These are phyloP conservation scores for Bryoerythrophyllum caledonicum DNA, from an alignment of 225 moss, liverwort and hornwort genomes.

Conservation along the genomic window DNA sequence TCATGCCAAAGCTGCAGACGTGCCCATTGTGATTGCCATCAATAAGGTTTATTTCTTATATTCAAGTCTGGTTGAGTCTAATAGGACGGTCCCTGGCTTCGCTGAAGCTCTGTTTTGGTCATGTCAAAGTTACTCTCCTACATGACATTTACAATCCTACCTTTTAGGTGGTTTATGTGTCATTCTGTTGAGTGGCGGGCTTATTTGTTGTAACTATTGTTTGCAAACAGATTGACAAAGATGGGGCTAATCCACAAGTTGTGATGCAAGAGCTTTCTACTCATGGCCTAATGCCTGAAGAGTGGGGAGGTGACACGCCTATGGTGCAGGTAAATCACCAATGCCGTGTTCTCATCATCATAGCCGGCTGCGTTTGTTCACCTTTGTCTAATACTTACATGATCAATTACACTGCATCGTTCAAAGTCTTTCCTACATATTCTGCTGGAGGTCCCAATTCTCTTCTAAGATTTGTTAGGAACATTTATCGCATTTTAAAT, in stretches of 20 bases:
- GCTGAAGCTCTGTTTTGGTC: background rate
- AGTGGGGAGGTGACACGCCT: constrained; percentile 93
- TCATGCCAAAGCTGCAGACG: constrained; percentile 93
- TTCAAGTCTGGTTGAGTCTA: background rate
- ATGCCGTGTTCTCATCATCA: background rate
- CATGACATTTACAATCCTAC: background rate
- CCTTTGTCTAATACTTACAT: constrained; percentile 5
- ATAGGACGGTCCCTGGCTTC: background rate
- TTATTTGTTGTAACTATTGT: background rate
- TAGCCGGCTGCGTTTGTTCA: constrained; percentile 1
- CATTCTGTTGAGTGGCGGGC: background rate
- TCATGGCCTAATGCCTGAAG: constrained; percentile 87
- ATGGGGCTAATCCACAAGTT: constrained; percentile 84
- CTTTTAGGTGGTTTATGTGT: background rate
- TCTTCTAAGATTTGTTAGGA: background rate
- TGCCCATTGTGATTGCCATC: constrained; percentile 87
- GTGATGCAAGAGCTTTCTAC: constrained; percentile 93
- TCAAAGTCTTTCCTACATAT: background rate
- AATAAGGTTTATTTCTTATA: constrained; percentile 66
- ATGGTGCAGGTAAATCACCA: constrained; percentile 70
- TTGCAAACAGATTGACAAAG: constrained; percentile 81
- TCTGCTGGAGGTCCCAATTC: background rate
- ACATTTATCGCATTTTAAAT: background rate
- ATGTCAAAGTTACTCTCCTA: background rate
- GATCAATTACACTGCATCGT: background rate